phyloP scores from a whole-genome alignment of 495 filamentous ascomycete species.

The Immersiella caudata region DNA sequence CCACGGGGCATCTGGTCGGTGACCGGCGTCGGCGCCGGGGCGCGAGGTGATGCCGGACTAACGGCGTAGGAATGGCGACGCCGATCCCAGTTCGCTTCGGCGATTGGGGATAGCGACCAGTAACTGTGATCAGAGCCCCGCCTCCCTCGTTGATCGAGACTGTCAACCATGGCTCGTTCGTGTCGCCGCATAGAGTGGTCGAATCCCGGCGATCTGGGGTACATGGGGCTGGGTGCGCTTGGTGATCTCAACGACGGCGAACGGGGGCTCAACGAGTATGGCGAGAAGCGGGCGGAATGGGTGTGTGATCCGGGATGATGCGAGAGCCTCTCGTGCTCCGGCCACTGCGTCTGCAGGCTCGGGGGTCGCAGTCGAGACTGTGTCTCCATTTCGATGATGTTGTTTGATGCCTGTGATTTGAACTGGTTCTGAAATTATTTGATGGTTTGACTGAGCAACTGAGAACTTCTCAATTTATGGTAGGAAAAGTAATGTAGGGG shows the following conservation, averaged over 20 bases:
- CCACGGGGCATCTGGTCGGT: not conserved
- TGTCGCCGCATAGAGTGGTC: conserved; percentile 43
- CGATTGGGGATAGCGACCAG: conserved; percentile 34
- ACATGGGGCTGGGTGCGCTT: conserved; percentile 40
- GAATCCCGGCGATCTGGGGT: conserved; percentile 38
- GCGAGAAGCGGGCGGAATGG: conserved; percentile 29
- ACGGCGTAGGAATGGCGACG: conserved; percentile 23
- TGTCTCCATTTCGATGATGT: conserved; percentile 29
- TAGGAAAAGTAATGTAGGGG: not conserved
- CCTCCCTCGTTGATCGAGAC: conserved; percentile 39
- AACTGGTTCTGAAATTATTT: not conserved
- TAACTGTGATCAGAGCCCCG: conserved; percentile 17
- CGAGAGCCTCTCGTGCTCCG: conserved; percentile 28
- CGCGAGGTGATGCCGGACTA: conserved; percentile 19
- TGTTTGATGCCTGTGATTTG: not conserved
- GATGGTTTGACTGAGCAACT: not conserved
- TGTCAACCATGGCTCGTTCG: conserved; percentile 45
- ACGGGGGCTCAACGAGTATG: conserved; percentile 13
- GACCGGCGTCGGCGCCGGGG: conserved; percentile 21
- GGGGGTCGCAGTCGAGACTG: conserved; percentile 39
- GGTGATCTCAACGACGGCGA: conserved; percentile 36
- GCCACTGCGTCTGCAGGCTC: conserved; percentile 45
- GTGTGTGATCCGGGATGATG: conserved; percentile 20
- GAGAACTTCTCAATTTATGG: not conserved
- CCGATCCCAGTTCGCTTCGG: conserved; percentile 26